These are phyloP conservation scores for Cystobasidium sp. DNA, from an alignment of 1,284 basidiomycete genomes.

Conservation along the genomic window DNA sequence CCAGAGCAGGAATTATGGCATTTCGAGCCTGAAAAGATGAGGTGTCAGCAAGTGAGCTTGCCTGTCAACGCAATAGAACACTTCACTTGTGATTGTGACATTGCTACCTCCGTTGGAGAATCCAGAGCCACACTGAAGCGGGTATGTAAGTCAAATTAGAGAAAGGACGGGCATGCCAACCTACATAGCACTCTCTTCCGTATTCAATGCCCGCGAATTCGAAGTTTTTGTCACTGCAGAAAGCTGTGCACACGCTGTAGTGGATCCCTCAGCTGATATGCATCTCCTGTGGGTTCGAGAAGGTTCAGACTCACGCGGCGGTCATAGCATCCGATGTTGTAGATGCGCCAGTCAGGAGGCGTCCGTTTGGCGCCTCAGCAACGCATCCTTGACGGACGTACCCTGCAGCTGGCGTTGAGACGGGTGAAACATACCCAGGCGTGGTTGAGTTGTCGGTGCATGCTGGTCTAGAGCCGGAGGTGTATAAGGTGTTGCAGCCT, in stretches of 20 bases:
- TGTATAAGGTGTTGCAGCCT: slow-evolving; percentile 58
- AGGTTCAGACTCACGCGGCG: slow-evolving; percentile 21
- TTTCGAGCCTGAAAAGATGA: not conserved
- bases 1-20: slow-evolving; percentile 19
- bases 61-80: not conserved
- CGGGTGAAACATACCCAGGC: slow-evolving; percentile 6
- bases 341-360: slow-evolving; percentile 38
- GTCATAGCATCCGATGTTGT: slow-evolving; percentile 34
- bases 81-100: slow-evolving; percentile 20
- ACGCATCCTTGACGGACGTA: slow-evolving; percentile 40
- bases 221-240: slow-evolving; percentile 35
- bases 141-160: not conserved
- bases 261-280: not conserved
- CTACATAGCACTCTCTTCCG: slow-evolving; percentile 29
- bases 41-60: not conserved
- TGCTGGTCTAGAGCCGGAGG: slow-evolving; percentile 52
- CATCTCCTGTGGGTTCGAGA: not conserved
- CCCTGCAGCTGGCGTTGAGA: slow-evolving; percentile 34
- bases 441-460: not conserved
- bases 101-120: slow-evolving; percentile 35
- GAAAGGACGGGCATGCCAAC: not conserved
- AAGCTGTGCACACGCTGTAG: slow-evolving; percentile 39
- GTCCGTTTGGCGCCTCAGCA: slow-evolving; percentile 22
- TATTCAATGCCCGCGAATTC: slow-evolving; percentile 43
- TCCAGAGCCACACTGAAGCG: slow-evolving; percentile 18